Base-by-base conservation (phyloP, 306 rosid genomes). In the Vigna mungo region DNA sequence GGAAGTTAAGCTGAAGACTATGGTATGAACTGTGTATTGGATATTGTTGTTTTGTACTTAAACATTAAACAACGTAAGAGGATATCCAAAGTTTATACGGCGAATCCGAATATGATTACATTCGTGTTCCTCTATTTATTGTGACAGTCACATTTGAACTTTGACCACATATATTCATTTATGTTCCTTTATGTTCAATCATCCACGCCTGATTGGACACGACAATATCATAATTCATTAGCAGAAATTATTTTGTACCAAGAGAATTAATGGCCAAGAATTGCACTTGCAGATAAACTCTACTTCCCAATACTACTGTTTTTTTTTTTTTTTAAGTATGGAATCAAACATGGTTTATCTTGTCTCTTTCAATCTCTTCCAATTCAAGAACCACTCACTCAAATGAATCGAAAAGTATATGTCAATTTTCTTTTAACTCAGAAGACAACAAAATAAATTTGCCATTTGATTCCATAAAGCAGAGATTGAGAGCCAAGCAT, bases 41-140 rank as follows among this genome's bases (percentile, higher is more conserved):
- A 30, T 30, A 30, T 4, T 30, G 34, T 30, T 4, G 0, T 30
- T 30, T 30, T 34, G 37, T 36, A 36, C 41, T 6, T 36, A 15
- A 59, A 14, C 46, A 15, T 36, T 59, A 14, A 59, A 27, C 23
- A 32, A 32, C 44, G 8, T 4, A 3, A 15, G 3, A 34, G 46
- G 2, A 61, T 61, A 61, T 61, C 23, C 68, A 61, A 30, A 61
- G 21, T 61, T 15, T 34, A 64, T 39, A 18, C 70, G 32, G 32
- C 32, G 14, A 37, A 39, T 17, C n/a, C 49, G 51, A 64, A 64
- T 39, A 39, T 37, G 70, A 17, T 9, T 17, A 18, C 51, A 39
- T 39, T 18, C 55, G 6, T 64, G 58, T 64, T 21, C 68, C 72
- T 47, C 51, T 51, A 54, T 64, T 65, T 60, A 76, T 64, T 51